Percentiles rank a stretch among this genome's conserved stretches.
These are phyloP conservation scores for Penicillium verrucosum DNA, from an alignment of 2,329 filamentous ascomycete species.

Conservation along the genomic window DNA sequence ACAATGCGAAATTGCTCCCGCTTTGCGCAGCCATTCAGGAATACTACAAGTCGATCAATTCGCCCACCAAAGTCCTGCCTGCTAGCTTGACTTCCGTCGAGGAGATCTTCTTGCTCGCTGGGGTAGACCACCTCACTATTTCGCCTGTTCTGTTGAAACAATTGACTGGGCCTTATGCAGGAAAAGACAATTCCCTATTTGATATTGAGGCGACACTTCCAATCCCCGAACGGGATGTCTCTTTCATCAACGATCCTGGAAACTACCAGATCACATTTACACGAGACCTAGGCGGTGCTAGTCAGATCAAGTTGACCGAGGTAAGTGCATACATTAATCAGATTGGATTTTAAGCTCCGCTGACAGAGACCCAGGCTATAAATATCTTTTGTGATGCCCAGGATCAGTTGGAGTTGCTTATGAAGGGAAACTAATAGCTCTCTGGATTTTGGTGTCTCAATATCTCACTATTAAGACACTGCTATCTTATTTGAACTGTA, in stretches of 20 bases:
- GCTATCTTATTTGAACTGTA: not conserved
- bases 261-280: slow-evolving; percentile 53
- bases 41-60: slow-evolving; percentile 47
- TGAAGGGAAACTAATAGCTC: slow-evolving; percentile 5
- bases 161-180: slow-evolving; percentile 43
- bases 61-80: slow-evolving; percentile 52
- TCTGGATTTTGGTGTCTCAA: not conserved
- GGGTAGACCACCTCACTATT: slow-evolving; percentile 59
- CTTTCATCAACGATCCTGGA: slow-evolving; percentile 43
- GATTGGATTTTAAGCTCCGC: not conserved
- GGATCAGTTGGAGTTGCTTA: slow-evolving; percentile 47
- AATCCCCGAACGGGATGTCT: slow-evolving; percentile 17
- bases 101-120: slow-evolving; percentile 58
- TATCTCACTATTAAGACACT: not conserved
- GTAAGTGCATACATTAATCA: slow-evolving; percentile 24
- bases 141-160: slow-evolving; percentile 52
- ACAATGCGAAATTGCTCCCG: slow-evolving; percentile 38
- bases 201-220: slow-evolving; percentile 14
- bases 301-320: slow-evolving; percentile 51
- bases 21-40: slow-evolving; percentile 53
- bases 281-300: slow-evolving; percentile 37
- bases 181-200: slow-evolving; percentile 32
- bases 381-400: slow-evolving; percentile 59
- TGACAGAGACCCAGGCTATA: slow-evolving; percentile 41
- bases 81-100: slow-evolving; percentile 57